phyloP scores from a whole-genome alignment of 2,329 filamentous ascomycete species.

The Ophiostoma novo-ulmi region DNA sequence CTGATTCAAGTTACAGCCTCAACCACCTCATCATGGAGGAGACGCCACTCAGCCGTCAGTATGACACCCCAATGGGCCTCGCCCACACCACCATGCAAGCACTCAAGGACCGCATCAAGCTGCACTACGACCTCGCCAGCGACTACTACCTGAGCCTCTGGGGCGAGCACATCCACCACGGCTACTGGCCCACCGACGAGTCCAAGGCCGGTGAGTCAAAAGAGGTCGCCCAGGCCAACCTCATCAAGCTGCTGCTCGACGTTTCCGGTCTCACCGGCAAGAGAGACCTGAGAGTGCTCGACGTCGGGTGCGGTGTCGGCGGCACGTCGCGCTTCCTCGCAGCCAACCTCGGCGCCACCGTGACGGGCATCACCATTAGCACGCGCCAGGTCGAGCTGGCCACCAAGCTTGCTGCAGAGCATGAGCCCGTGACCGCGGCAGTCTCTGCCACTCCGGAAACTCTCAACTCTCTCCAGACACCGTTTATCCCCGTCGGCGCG shows the following conservation, averaged over 20 bases:
- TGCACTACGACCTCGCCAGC: conserved; percentile 56
- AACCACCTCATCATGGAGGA: neutral
- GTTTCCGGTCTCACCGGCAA: conserved; percentile 37
- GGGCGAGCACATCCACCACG: conserved; percentile 61
- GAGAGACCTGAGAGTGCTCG: conserved; percentile 41
- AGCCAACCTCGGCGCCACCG: conserved; percentile 45
- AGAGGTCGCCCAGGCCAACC: conserved; percentile 52
- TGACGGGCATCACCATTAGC: conserved; percentile 58
- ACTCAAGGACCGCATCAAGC: conserved; percentile 54
- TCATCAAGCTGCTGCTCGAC: conserved; percentile 52
- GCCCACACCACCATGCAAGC: conserved; percentile 45
- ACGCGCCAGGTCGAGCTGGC: conserved; percentile 56
- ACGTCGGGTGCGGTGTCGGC: conserved; percentile 58
- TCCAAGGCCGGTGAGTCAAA: conserved; percentile 48
- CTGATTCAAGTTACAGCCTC: neutral
- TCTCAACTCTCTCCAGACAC: conserved; percentile 5
- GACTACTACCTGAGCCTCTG: conserved; percentile 59
- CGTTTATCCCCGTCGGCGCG: conserved; percentile 38
- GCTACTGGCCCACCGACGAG: conserved; percentile 50
- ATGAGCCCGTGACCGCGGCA: conserved; percentile 16
- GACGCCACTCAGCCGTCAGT: conserved; percentile 38
- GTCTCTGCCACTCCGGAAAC: neutral
- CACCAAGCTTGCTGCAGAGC: conserved; percentile 42
- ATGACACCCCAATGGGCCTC: conserved; percentile 43
- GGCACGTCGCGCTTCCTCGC: conserved; percentile 55